Evolutionary conservation across 441 rosid species (phyloP).

Genomic region (Gossypium trilobum): DNA sequence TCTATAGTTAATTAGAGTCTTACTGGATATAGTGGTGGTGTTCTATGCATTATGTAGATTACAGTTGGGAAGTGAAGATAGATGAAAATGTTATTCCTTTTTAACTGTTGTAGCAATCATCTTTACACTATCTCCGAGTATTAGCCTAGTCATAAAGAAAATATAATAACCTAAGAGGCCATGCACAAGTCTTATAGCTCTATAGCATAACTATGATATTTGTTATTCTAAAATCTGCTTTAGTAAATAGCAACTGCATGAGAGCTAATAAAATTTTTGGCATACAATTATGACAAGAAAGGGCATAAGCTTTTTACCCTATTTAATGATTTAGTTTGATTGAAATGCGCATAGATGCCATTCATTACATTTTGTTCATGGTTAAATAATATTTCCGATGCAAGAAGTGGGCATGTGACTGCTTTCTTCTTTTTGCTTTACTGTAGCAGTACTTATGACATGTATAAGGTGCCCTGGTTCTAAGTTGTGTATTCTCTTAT

Average conservation of each 20-base stretch:
- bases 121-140: not conserved
- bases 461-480: not conserved
- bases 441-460: not conserved
- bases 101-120: not conserved
- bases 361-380: not conserved
- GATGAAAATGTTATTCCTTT: not conserved
- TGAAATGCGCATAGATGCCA: not conserved
- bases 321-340: not conserved
- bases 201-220: not conserved
- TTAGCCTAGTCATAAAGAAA: not conserved
- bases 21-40: not conserved
- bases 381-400: not conserved
- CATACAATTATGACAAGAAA: not conserved
- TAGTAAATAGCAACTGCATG: not conserved
- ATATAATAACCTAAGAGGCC: not conserved
- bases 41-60: not conserved
- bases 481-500: not conserved
- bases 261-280: not conserved
- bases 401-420: not conserved
- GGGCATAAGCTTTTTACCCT: not conserved
- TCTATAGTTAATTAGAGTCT: not conserved
- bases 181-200: not conserved
- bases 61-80: not conserved
- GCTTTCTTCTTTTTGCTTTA: not conserved
- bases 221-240: not conserved